These are phyloP conservation scores for Dryas alaskensis DNA, from an alignment of 306 rosid genomes.

Conservation along the genomic window DNA sequence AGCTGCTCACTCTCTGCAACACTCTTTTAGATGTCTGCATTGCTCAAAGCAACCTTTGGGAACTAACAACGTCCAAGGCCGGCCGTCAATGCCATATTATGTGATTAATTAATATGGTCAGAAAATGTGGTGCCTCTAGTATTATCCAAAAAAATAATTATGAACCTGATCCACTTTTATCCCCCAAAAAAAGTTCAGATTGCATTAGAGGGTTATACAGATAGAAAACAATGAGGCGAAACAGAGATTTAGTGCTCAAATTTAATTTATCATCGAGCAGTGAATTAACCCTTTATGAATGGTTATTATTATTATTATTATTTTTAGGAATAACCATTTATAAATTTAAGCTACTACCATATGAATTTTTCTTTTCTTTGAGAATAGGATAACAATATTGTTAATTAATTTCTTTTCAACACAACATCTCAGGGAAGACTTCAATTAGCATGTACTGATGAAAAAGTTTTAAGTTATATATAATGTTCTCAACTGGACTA, in stretches of 20 bases:
- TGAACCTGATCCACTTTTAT: constrained; percentile 14
- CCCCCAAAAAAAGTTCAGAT: not conserved
- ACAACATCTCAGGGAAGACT: not conserved
- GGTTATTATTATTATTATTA: too few species aligned
- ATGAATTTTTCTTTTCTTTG: not conserved
- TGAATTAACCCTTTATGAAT: not conserved
- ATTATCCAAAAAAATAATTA: not conserved
- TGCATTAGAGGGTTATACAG: not conserved
- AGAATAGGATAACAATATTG: not conserved
- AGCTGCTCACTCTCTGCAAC: constrained; percentile 4
- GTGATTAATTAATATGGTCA: too few species aligned
- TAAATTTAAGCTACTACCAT: not conserved
- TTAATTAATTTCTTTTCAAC: not conserved
- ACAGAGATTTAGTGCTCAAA: not conserved
- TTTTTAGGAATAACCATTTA: too few species aligned
- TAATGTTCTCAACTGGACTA: too few species aligned
- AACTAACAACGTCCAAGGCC: not conserved
- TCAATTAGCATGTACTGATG: not conserved
- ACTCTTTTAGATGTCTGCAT: not conserved
- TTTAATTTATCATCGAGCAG: not conserved
- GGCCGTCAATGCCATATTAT: too few species aligned
- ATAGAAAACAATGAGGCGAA: not conserved
- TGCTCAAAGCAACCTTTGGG: constrained; percentile 15
- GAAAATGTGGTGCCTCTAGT: too few species aligned
- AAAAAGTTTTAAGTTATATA: not conserved